These are phyloP conservation scores for Phylloporus sp. DNA, from an alignment of 1,284 basidiomycete genomes.

Conservation along the genomic window DNA sequence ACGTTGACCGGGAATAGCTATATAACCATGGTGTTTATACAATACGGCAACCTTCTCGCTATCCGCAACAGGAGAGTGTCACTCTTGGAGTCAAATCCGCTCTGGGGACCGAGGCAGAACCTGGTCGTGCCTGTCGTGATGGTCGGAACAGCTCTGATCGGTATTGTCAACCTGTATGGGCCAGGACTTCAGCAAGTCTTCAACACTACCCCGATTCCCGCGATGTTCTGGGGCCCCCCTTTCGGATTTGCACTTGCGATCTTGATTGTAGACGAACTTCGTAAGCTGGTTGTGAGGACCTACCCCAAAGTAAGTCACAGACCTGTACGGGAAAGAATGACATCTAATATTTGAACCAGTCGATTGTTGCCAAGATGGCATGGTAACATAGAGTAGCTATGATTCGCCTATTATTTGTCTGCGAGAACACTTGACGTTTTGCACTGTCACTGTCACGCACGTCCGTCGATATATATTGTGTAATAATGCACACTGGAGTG, in stretches of 20 bases:
- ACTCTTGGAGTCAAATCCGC: conserved; percentile 41
- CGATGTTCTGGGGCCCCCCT: conserved; percentile 49
- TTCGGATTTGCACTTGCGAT: conserved; percentile 44
- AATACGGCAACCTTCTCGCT: conserved; percentile 40
- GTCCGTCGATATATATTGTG: too few species aligned
- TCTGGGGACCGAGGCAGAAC: conserved; percentile 45
- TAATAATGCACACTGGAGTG: too few species aligned
- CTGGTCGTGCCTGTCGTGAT: conserved; percentile 41
- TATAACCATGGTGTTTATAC: conserved; percentile 45
- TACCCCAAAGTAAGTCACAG: conserved; percentile 41
- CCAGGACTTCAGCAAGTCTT: conserved; percentile 45
- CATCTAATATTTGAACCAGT: conserved; percentile 26
- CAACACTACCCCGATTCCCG: conserved; percentile 43
- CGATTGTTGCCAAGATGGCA: conserved; percentile 37
- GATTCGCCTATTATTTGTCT: not conserved
- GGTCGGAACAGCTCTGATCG: conserved; percentile 43
- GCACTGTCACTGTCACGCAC: too few species aligned
- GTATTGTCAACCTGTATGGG: conserved; percentile 46
- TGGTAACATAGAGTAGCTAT: conserved; percentile 22
- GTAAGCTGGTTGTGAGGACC: conserved; percentile 45
- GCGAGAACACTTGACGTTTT: not conserved
- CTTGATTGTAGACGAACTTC: conserved; percentile 42
- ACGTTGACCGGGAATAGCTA: conserved; percentile 37
- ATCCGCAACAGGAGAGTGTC: conserved; percentile 42
- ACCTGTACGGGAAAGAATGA: not conserved